Base-by-base conservation (phyloP, 1,284 basidiomycete genomes). In the Mixia osmundae region DNA sequence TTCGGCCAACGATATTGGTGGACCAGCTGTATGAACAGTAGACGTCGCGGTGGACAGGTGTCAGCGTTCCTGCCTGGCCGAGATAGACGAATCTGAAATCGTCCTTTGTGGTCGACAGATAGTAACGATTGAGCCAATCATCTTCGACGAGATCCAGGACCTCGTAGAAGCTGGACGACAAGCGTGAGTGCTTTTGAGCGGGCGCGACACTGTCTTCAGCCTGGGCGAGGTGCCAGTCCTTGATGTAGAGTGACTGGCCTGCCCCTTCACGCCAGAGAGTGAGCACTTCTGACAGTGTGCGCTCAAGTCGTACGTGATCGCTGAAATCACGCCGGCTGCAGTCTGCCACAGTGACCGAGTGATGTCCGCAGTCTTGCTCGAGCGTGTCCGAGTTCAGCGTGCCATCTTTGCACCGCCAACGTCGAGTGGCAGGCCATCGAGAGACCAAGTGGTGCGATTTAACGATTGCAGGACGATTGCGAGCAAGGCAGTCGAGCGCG, bases 21-120 rank as follows among this genome's bases (percentile, higher is more conserved):
- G 61, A 63, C 62, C 66, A 68, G 12, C 63, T 65, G 47, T 68
- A 68, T 10, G 61, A 63, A 3, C 56, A 59, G 48, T 68, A 65
- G 8, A 68, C 66, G 45, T 69, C 67, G 25, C 63, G 55, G 37
- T 64, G 61, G 0, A 64, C 39, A 1, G 55, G 58, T 1, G 59
- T 65, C 33, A 54, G 58, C 0, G 59, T 65, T 2, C 54, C 53
- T 3, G 41, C 32, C 3, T 59, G 57, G 6, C 63, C 63, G 16
- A 57, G 46, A 45, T 65, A 65, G 14, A 55, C 48, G 33, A 55
- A 55, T 2, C 51, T 38, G 30, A 57, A 57, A 30, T 57, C 55
- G 36, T 56, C 52, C 1, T 39, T 33, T 19, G 41, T 47, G 4
- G 39, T 29, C 11, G 33, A 23, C 0, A 41, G 37, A 31, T 53